A percentile compares a stretch with the other conserved stretches of the same genome.
These are phyloP conservation scores for Boletellus deceptivus DNA, from an alignment of 1,284 basidiomycete species.

Conservation along the genomic window DNA sequence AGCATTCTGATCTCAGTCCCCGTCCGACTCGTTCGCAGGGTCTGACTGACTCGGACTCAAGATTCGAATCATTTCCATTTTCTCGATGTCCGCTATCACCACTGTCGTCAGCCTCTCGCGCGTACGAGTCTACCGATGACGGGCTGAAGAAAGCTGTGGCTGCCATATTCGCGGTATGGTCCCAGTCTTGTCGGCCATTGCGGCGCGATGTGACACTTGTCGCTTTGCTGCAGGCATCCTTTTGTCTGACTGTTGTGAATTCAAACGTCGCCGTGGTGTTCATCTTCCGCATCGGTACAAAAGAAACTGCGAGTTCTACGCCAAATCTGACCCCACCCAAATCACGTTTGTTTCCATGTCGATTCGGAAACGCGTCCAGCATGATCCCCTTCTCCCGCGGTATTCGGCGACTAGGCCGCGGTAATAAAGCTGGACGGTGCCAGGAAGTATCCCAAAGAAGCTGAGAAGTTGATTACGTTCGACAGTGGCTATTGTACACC, in stretches of 20 bases:
- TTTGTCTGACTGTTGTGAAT: background rate
- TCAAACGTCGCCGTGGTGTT: background rate
- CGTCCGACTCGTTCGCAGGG: background rate
- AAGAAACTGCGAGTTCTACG: background rate
- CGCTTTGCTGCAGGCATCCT: background rate
- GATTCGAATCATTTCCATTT: slow-evolving; percentile 2
- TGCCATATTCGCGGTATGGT: background rate
- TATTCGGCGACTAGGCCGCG: too few relatives aligned
- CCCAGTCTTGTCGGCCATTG: background rate
- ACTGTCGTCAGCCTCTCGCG: background rate
- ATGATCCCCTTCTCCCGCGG: background rate
- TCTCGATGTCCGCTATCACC: slow-evolving; percentile 1
- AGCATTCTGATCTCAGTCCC: background rate
- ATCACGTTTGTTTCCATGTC: background rate
- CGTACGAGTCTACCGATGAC: background rate
- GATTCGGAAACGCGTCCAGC: background rate
- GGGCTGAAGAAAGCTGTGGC: background rate
- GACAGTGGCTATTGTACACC: too few relatives aligned
- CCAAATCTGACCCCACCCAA: background rate
- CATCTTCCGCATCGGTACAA: slow-evolving; percentile 1
- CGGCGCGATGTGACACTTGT: background rate
- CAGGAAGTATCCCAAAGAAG: too few relatives aligned
- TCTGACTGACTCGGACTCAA: background rate
- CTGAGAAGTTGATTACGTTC: too few relatives aligned
- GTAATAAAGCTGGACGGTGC: too few relatives aligned